phyloP scores from a whole-genome alignment of 805 yeast species.

The Lipomyces mesembrius region DNA sequence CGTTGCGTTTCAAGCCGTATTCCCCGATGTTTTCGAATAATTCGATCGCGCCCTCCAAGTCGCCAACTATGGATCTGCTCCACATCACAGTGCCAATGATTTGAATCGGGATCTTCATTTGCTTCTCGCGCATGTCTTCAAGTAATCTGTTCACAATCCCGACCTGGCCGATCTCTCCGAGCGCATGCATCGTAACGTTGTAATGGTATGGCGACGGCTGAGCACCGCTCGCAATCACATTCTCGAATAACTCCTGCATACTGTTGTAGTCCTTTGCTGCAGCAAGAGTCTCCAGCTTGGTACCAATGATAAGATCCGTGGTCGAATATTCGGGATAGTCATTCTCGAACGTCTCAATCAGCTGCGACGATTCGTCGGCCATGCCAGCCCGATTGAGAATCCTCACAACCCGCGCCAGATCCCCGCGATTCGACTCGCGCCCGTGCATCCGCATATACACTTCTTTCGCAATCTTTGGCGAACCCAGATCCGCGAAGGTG shows the following conservation, averaged over 20 bases:
- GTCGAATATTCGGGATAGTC: not conserved
- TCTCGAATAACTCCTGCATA: conserved; percentile 32
- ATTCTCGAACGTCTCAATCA: conserved; percentile 13
- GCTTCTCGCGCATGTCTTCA: conserved; percentile 18
- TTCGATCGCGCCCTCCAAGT: conserved; percentile 22
- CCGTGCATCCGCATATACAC: conserved; percentile 13
- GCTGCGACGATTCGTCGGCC: conserved; percentile 15
- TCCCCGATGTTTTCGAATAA: conserved; percentile 19
- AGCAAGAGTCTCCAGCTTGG: conserved; percentile 24
- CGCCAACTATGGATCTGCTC: conserved; percentile 26
- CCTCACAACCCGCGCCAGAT: conserved; percentile 15
- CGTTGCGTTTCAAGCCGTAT: conserved; percentile 22
- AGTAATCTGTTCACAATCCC: conserved; percentile 24
- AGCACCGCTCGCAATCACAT: conserved; percentile 9
- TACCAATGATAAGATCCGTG: conserved; percentile 12
- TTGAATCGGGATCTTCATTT: conserved; percentile 6
- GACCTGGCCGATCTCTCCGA: conserved; percentile 29
- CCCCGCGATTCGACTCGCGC: conserved; percentile 12
- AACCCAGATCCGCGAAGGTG: conserved; percentile 16
- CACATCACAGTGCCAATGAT: conserved; percentile 24
- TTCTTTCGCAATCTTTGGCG: conserved; percentile 16
- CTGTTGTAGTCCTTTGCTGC: conserved; percentile 19
- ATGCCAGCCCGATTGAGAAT: not conserved
- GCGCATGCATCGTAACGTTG: conserved; percentile 28
- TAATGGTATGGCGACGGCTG: conserved; percentile 26